These are phyloP conservation scores for Pleurotus tuber-regium DNA, from an alignment of 768 basidiomycete genomes.

Conservation along the genomic window DNA sequence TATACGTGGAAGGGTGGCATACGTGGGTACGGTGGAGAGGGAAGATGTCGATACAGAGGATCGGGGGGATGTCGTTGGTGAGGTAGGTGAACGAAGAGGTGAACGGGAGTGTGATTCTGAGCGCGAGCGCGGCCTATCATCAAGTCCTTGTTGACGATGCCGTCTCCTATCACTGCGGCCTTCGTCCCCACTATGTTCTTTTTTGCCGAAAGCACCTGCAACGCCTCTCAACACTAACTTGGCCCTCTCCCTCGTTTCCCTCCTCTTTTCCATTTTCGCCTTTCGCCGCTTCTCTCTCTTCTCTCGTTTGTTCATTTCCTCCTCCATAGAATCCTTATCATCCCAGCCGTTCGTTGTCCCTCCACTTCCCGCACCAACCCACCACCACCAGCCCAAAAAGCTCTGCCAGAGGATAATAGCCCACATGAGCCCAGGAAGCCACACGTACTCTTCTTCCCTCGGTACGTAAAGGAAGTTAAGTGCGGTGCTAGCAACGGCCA, in stretches of 20 bases:
- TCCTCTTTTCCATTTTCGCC: conserved; percentile 44
- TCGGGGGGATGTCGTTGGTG: conserved; percentile 5
- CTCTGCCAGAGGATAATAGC: conserved; percentile 95
- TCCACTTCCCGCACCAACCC: conserved; percentile 92
- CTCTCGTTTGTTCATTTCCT: conserved; percentile 51
- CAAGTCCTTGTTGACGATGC: neutral
- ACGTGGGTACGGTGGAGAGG: conserved; percentile 12
- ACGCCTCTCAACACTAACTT: conserved; percentile 59
- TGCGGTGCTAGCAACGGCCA: conserved; percentile 81
- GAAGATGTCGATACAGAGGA: conserved; percentile 15
- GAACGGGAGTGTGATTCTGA: neutral
- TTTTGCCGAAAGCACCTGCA: conserved; percentile 42
- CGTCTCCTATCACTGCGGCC: neutral
- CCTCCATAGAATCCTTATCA: conserved; percentile 59
- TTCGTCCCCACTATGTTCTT: conserved; percentile 9
- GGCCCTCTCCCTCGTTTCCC: conserved; percentile 49
- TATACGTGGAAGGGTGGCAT: conserved; percentile 28
- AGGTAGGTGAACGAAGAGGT: conserved; percentile 9
- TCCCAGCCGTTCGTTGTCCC: conserved; percentile 42
- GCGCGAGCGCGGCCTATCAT: neutral
- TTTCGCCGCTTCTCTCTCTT: conserved; percentile 50
- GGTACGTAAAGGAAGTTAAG: conserved; percentile 90
- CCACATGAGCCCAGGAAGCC: conserved; percentile 90
- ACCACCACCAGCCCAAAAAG: conserved; percentile 99
- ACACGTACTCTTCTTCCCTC: conserved; percentile 79